These are phyloP conservation scores for Catunica adiposa DNA, from an alignment of 2,329 filamentous ascomycete species.

Conservation along the genomic window DNA sequence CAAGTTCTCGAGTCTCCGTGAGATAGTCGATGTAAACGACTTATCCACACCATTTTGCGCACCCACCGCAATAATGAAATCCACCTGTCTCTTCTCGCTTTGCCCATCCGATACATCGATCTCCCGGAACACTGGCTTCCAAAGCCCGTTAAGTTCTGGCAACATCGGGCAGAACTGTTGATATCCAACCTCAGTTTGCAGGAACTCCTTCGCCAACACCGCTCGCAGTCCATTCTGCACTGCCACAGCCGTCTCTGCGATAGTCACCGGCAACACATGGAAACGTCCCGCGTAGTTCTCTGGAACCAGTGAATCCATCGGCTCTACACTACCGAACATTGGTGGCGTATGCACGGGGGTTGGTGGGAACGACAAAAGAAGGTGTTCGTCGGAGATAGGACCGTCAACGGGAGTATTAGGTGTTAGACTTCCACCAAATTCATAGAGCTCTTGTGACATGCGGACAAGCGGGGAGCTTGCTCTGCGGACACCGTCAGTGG, in stretches of 20 bases:
- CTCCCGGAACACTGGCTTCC: conserved; percentile 35
- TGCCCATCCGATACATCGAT: conserved; percentile 18
- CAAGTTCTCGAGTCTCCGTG: conserved; percentile 36
- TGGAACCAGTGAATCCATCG: not conserved
- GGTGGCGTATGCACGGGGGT: conserved; percentile 12
- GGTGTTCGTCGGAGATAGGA: conserved; percentile 9
- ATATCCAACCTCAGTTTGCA: conserved; percentile 30
- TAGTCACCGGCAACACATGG: conserved; percentile 25
- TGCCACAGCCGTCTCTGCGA: conserved; percentile 31
- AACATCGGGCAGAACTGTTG: conserved; percentile 31
- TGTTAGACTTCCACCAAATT: conserved; percentile 5
- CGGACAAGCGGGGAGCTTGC: conserved; percentile 10
- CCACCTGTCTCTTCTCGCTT: conserved; percentile 27
- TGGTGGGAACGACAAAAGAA: conserved; percentile 13
- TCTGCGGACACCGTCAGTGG: conserved; percentile 3
- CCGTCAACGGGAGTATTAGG: not conserved
- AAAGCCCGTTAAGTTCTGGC: conserved; percentile 33
- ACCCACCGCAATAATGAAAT: conserved; percentile 45
- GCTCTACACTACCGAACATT: not conserved
- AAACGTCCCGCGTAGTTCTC: conserved; percentile 11
- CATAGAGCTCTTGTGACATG: conserved; percentile 7
- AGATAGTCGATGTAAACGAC: conserved; percentile 32
- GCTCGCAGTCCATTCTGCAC: conserved; percentile 42
- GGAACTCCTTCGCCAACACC: conserved; percentile 35
- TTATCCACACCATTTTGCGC: conserved; percentile 37